A percentile compares a stretch with the other conserved stretches of the same genome.
Conservation (phyloP, 2,329 filamentous ascomycete species). For the Alternaria infectoria region DNA sequence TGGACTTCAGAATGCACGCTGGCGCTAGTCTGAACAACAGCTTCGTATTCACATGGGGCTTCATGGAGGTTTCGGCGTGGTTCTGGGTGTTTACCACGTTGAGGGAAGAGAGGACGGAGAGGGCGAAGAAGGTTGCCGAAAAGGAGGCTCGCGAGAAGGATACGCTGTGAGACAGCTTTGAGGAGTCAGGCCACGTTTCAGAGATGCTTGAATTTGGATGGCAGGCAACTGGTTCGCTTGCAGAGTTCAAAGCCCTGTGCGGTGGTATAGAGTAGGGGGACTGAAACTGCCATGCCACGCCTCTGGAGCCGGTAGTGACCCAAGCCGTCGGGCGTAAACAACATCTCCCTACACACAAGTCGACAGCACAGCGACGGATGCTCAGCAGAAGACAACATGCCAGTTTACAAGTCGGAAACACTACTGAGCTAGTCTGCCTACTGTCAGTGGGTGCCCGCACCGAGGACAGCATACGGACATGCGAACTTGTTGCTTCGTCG, state of each 20-base stretch:
- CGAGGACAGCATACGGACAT: neutral
- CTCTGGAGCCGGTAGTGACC: neutral
- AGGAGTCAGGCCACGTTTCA: neutral
- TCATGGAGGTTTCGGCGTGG: slow-evolving; percentile 83
- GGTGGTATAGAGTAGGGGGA: neutral
- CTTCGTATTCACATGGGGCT: slow-evolving; percentile 82
- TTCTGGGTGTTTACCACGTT: slow-evolving; percentile 69
- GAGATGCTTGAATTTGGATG: neutral
- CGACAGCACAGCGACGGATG: neutral
- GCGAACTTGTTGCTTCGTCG: neutral
- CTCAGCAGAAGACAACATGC: neutral
- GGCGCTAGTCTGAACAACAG: slow-evolving; percentile 79
- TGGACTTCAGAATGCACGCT: slow-evolving; percentile 34
- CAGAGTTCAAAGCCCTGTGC: neutral
- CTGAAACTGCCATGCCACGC: neutral
- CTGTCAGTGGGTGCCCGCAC: neutral
- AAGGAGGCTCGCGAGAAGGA: slow-evolving; percentile 41
- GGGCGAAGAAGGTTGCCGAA: slow-evolving; percentile 36
- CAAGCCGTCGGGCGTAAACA: neutral
- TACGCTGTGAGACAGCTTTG: slow-evolving; percentile 15
- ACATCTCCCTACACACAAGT: neutral
- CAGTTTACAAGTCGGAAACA: neutral
- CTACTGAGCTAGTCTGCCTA: neutral
- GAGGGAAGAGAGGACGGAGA: slow-evolving; percentile 45
- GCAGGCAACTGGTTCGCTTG: neutral